Percentiles rank a stretch among this genome's conserved stretches.
phyloP scores from a whole-genome alignment of 768 basidiomycete species.

The Phanerochaete sordida region DNA sequence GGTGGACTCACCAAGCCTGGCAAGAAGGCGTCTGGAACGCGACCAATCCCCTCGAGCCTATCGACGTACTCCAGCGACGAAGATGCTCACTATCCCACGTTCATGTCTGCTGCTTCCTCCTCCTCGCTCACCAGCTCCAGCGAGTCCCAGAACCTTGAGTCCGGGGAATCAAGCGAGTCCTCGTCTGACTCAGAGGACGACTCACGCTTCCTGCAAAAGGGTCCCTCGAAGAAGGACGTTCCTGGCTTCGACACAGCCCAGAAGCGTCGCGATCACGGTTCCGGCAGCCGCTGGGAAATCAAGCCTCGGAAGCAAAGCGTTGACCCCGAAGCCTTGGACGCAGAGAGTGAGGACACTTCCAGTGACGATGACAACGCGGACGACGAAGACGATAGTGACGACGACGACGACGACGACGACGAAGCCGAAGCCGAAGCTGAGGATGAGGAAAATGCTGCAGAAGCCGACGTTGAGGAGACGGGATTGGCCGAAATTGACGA shows the following conservation, averaged over 20 bases:
- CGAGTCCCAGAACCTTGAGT: constrained; percentile 18
- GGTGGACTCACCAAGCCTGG: background rate
- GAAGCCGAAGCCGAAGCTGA: constrained; percentile 48
- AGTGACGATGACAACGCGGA: constrained; percentile 34
- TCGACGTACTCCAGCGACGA: constrained; percentile 15
- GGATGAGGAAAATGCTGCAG: constrained; percentile 20
- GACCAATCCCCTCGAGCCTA: background rate
- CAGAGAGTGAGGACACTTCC: constrained; percentile 52
- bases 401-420: constrained; percentile 50
- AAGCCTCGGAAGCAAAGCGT: constrained; percentile 68
- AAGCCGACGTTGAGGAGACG: constrained; percentile 29
- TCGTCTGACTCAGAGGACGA: constrained; percentile 16
- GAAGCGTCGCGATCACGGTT: constrained; percentile 27
- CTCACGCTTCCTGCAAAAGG: background rate
- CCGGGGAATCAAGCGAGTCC: constrained; percentile 23
- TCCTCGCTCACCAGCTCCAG: constrained; percentile 25
- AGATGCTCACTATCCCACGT: constrained; percentile 27
- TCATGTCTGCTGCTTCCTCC: constrained; percentile 28
- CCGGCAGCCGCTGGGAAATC: constrained; percentile 62
- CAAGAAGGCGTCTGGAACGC: background rate
- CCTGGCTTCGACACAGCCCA: constrained; percentile 46
- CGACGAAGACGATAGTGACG: constrained; percentile 58
- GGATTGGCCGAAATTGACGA: constrained; percentile 22
- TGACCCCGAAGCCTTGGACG: constrained; percentile 60
- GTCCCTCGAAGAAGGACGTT: constrained; percentile 19